These are phyloP conservation scores for Pezicula neosporulosa DNA, from an alignment of 2,329 filamentous ascomycete genomes.

Conservation along the genomic window DNA sequence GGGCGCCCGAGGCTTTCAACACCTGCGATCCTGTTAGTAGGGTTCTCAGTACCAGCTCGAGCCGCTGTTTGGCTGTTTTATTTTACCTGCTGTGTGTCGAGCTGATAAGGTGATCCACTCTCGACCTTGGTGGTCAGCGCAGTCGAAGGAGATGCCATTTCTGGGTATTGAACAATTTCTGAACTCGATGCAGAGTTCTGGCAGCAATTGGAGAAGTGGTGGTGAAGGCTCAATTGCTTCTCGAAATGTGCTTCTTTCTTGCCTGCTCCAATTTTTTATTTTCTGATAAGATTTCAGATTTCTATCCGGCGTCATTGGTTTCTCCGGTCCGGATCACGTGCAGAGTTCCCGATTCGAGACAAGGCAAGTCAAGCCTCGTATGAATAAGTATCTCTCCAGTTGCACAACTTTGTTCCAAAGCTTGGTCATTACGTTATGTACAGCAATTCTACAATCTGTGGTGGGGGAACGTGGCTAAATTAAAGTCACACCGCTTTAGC, in stretches of 20 bases:
- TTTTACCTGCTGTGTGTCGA: slow-evolving; percentile 27
- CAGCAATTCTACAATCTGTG: not conserved
- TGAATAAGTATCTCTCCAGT: no score
- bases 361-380: no score
- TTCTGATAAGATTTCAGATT: not conserved
- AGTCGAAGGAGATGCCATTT: slow-evolving; percentile 25
- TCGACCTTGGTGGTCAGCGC: slow-evolving; percentile 28
- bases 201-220: not conserved
- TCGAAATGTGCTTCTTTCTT: not conserved
- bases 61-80: not conserved
- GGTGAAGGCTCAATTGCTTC: not conserved
- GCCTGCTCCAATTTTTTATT: not conserved
- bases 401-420: no score
- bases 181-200: not conserved
- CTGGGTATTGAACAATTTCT: not conserved
- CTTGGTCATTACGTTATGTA: not conserved
- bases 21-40: slow-evolving; percentile 36
- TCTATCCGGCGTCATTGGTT: not conserved
- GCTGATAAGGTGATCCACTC: slow-evolving; percentile 29
- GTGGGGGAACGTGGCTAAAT: not conserved
- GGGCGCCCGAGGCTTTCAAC: slow-evolving; percentile 59
- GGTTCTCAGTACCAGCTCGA: not conserved
- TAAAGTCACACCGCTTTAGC: not conserved
- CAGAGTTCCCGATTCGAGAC: no score
- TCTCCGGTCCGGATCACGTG: no score